phyloP scores from a whole-genome alignment of 2,329 filamentous ascomycete species.

The Alternaria dauci region DNA sequence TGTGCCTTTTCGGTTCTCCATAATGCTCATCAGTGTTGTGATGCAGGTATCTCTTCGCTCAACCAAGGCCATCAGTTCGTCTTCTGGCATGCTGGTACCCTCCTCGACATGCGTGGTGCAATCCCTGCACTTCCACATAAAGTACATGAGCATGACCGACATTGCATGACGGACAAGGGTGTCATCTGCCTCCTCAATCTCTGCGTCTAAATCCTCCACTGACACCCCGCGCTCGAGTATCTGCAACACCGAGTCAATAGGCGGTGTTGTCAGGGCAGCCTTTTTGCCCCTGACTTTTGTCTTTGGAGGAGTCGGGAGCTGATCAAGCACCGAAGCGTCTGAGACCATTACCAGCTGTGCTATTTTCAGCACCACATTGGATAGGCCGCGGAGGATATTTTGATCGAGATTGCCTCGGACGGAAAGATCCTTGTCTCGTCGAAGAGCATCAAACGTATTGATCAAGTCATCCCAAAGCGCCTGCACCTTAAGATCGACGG shows the following conservation, averaged over 20 bases:
- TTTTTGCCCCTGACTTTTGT: conserved; percentile 37
- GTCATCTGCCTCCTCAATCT: conserved; percentile 79
- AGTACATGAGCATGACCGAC: conserved; percentile 82
- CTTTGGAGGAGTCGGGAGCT: conserved; percentile 55
- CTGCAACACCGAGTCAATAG: conserved; percentile 75
- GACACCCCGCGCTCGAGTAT: conserved; percentile 78
- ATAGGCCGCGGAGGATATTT: conserved; percentile 72
- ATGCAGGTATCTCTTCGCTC: conserved; percentile 62
- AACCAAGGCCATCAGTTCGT: conserved; percentile 66
- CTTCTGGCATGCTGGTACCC: conserved; percentile 60
- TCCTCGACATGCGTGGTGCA: conserved; percentile 50
- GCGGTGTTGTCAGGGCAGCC: conserved; percentile 47
- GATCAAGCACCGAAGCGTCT: conserved; percentile 78
- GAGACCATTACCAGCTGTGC: conserved; percentile 81
- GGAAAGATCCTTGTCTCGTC: conserved; percentile 74
- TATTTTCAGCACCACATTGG: conserved; percentile 78
- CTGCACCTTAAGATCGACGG: conserved; percentile 80
- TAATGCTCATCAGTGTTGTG: conserved; percentile 58
- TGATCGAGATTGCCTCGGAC: conserved; percentile 73
- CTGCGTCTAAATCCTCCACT: conserved; percentile 69
- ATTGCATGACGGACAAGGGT: conserved; percentile 79
- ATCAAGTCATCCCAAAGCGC: conserved; percentile 86
- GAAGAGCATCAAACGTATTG: conserved; percentile 74
- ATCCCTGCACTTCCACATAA: conserved; percentile 86
- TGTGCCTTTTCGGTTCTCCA: conserved; percentile 65